Conservation (phyloP, 805 yeast species). For the Komagataella pastoris region DNA sequence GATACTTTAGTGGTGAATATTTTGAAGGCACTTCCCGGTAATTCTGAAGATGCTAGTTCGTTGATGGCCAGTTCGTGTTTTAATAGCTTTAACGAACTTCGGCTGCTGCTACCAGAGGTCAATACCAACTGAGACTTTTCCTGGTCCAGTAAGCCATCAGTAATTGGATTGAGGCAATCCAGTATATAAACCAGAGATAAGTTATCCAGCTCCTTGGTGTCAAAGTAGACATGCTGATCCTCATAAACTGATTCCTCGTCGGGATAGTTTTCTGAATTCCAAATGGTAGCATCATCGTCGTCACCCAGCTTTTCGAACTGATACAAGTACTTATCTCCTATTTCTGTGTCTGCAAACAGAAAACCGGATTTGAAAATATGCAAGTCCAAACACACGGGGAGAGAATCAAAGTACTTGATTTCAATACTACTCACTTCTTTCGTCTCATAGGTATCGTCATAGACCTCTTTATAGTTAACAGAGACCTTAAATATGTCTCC, state of each 20-base stretch:
- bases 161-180: constrained; percentile 39
- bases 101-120: constrained; percentile 27
- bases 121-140: constrained; percentile 25
- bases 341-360: constrained; percentile 51
- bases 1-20: constrained; percentile 51
- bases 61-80: constrained; percentile 47
- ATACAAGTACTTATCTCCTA: constrained; percentile 52
- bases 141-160: constrained; percentile 21
- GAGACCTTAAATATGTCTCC: constrained; percentile 73
- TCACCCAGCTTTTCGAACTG: constrained; percentile 73
- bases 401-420: constrained; percentile 67
- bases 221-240: constrained; percentile 12
- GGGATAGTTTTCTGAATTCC: constrained; percentile 20
- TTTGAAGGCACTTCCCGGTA: constrained; percentile 51
- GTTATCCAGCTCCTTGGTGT: constrained; percentile 32
- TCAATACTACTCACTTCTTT: constrained; percentile 25
- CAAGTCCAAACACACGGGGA: constrained; percentile 43
- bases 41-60: constrained; percentile 59
- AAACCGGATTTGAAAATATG: constrained; percentile 65
- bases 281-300: constrained; percentile 21
- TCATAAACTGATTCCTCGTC: constrained; percentile 16
- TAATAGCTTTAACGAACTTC: constrained; percentile 32
- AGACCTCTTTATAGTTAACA: constrained; percentile 27
- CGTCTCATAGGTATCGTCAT: constrained; percentile 21
- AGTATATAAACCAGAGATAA: constrained; percentile 41